Evolutionary conservation across 2,329 filamentous ascomycete genomes (phyloP).

Genomic region (Cytospora chrysosperma): DNA sequence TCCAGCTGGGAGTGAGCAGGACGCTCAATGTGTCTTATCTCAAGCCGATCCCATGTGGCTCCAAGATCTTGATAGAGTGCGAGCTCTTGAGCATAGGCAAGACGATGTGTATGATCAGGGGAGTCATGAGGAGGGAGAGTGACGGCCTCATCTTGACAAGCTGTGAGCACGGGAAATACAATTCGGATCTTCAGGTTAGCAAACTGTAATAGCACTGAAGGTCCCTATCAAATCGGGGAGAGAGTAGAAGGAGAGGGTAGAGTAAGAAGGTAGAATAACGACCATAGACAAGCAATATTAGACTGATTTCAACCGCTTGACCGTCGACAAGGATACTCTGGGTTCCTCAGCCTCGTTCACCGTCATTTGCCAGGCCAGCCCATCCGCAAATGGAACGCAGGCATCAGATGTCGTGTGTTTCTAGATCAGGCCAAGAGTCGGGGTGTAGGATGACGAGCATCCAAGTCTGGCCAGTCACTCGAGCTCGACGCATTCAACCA

Average conservation of each 20-base stretch:
- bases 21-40: slow-evolving; percentile 68
- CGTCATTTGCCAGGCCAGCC: neutral
- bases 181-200: slow-evolving; percentile 47
- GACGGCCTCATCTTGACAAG: slow-evolving; percentile 54
- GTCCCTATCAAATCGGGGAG: neutral
- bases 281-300: too few relatives aligned
- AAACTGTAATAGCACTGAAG: neutral
- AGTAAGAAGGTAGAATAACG: too few relatives aligned
- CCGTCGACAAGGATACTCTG: neutral
- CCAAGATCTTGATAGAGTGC: slow-evolving; percentile 52
- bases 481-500: too few relatives aligned
- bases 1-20: slow-evolving; percentile 61
- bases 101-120: slow-evolving; percentile 52
- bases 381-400: neutral
- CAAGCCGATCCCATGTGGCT: slow-evolving; percentile 55
- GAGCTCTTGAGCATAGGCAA: slow-evolving; percentile 59
- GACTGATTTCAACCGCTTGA: too few relatives aligned
- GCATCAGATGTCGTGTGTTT: neutral
- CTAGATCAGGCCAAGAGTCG: too few relatives aligned
- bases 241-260: too few relatives aligned
- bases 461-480: too few relatives aligned
- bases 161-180: slow-evolving; percentile 66
- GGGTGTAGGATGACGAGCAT: too few relatives aligned
- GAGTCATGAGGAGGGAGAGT: slow-evolving; percentile 52
- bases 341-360: neutral